Conservation (phyloP, 129 eudicot genomes). For the Tagetes erecta region DNA sequence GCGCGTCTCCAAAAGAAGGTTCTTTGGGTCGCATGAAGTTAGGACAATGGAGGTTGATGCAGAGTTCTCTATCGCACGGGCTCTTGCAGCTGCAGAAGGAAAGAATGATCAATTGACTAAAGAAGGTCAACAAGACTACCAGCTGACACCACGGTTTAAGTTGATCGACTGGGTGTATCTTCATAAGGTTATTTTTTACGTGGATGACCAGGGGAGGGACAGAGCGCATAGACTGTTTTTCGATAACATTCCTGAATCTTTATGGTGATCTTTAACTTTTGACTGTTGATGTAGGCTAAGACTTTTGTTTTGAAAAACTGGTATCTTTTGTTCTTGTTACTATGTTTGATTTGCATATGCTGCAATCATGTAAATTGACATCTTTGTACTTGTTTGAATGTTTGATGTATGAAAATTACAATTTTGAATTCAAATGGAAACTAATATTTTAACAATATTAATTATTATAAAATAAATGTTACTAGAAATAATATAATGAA, state of each 20-base stretch:
- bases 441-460: not conserved
- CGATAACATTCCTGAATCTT: not conserved
- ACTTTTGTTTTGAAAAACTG: not conserved
- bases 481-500: not conserved
- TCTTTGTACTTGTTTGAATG: not conserved
- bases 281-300: not conserved
- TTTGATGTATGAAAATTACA: not conserved
- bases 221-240: not conserved
- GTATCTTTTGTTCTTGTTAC: not conserved
- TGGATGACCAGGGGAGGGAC: not conserved
- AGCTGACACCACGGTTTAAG: not conserved
- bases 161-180: constrained; percentile 7
- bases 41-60: constrained; percentile 13
- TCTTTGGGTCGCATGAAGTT: constrained; percentile 11
- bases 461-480: not conserved
- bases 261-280: not conserved
- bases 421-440: not conserved
- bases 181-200: not conserved
- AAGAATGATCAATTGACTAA: not conserved
- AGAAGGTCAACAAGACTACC: not conserved
- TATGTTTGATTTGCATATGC: not conserved
- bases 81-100: not conserved
- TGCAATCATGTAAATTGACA: not conserved
- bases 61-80: not conserved
- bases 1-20: not conserved